Percentiles rank a stretch among this genome's conserved stretches.
Evolutionary conservation across 169 alveolate genomes (phyloP).

Genomic region (Cryptosporidium baileyi): DNA sequence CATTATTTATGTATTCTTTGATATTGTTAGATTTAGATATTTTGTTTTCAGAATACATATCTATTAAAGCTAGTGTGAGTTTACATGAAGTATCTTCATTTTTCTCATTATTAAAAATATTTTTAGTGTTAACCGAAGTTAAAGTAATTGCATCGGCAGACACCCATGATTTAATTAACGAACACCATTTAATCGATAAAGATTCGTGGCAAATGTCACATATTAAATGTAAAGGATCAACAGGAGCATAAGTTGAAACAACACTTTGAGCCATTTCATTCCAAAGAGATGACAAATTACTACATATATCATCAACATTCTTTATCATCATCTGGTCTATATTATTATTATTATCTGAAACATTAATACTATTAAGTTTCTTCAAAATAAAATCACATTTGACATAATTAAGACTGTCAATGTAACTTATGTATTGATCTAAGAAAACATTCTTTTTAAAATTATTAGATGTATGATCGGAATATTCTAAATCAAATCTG

Average conservation of each 20-base stretch:
- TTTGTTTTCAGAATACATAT: neutral
- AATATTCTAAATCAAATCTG: neutral
- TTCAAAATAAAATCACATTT: neutral
- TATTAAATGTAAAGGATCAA: conserved; percentile 47
- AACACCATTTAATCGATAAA: conserved; percentile 26
- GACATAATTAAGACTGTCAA: neutral
- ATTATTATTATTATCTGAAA: neutral
- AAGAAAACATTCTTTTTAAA: neutral
- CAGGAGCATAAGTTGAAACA: conserved; percentile 17
- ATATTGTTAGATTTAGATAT: neutral
- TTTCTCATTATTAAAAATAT: neutral
- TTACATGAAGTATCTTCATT: neutral
- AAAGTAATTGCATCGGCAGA: conserved; percentile 36
- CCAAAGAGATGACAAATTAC: conserved; percentile 37
- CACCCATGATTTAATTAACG: conserved; percentile 48
- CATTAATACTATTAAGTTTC: neutral
- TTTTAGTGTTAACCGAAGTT: neutral
- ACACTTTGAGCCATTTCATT: conserved; percentile 63
- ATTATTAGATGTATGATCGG: neutral
- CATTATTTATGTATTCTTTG: neutral
- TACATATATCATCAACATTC: conserved; percentile 8
- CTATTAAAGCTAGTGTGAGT: conserved; percentile 3
- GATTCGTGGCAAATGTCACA: conserved; percentile 62
- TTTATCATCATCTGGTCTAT: neutral
- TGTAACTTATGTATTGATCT: conserved; percentile 9